Base-by-base conservation (phyloP, 352 stramenopile genomes). In the Achlya hypogyna region DNA sequence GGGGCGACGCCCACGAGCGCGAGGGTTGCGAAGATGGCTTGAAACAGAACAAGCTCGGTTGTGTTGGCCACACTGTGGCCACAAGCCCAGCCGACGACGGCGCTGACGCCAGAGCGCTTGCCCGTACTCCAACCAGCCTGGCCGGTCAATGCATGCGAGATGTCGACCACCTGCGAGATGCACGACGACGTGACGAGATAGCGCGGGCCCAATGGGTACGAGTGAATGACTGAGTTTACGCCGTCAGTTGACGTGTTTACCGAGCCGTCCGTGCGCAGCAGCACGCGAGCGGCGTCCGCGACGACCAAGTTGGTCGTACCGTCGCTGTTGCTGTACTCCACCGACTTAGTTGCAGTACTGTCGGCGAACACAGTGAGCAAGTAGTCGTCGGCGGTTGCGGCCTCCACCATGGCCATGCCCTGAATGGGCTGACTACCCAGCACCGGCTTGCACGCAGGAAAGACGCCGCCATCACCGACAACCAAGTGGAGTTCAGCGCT, bases 371-470 rank as follows among this genome's bases (percentile, higher is more conserved):
- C 42, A 10, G 60, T 58, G 16, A 58, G 16, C n/a, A 67, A 31
- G 51, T 59, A 67, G n/a, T 31, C 60, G 14, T 28, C 28, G 23
- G 51, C 29, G 0, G 42, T 58, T n/a, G 38, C 38, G 35, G 60
- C 40, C 23, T 67, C 60, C 12, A 22, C 51, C 28, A 60, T 67
- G 60, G 34, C 51, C 8, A 67, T 42, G 2, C 60, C 60, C 10
- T 27, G 28, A 22, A 67, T 38, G 2, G 51, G 22, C 32, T 67
- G 60, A 28, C 34, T 0, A 12, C 34, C 32, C 8, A 34, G 4
- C 12, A 23, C 4, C 22, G 60, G 60, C 20, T 51, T 22, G 47
- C 60, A 67, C 27, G 12, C 18, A 10, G 60, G 60, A 22, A 51
- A 67, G n/a, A n/a, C n/a, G 4, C 29, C 10, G 22, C n/a, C 5